Percentiles rank a stretch among this genome's conserved stretches.
Conservation (phyloP, 1,284 basidiomycete genomes). For the Lentinula novae-zelandiae region DNA sequence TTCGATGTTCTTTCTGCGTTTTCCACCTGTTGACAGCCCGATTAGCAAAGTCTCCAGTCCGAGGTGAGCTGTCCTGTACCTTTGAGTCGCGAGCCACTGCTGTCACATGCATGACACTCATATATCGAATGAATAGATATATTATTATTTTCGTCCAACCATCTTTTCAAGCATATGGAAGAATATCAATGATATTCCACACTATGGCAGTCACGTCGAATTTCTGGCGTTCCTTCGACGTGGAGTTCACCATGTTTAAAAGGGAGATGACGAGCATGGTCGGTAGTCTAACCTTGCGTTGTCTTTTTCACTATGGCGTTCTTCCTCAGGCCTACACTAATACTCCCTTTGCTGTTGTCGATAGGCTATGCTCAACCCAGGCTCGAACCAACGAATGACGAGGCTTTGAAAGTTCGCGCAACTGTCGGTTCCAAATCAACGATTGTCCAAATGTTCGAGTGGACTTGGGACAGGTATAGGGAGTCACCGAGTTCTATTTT, state of each 20-base stretch:
- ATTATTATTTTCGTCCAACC: not conserved
- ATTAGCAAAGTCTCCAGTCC: not conserved
- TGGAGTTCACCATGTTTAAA: not conserved
- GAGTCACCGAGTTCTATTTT: not conserved
- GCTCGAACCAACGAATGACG: not conserved
- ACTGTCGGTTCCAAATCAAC: slow-evolving; percentile 34
- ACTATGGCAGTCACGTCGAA: not conserved
- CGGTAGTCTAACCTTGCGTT: not conserved
- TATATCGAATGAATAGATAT: not conserved
- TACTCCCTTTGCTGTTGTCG: not conserved
- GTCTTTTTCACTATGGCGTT: not conserved
- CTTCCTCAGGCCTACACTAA: not conserved
- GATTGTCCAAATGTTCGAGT: slow-evolving; percentile 59
- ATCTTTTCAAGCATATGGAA: not conserved
- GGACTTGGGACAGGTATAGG: slow-evolving; percentile 38
- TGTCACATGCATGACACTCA: not conserved
- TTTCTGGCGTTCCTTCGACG: not conserved
- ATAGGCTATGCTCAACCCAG: not conserved
- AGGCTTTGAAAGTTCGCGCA: not conserved
- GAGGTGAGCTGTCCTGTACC: not conserved
- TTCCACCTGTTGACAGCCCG: not conserved
- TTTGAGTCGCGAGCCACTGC: not conserved
- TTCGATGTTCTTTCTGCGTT: not conserved
- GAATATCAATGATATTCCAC: not conserved
- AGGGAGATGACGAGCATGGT: not conserved